phyloP scores from a whole-genome alignment of 2,329 filamentous ascomycete species.

The Penicillium sp. region DNA sequence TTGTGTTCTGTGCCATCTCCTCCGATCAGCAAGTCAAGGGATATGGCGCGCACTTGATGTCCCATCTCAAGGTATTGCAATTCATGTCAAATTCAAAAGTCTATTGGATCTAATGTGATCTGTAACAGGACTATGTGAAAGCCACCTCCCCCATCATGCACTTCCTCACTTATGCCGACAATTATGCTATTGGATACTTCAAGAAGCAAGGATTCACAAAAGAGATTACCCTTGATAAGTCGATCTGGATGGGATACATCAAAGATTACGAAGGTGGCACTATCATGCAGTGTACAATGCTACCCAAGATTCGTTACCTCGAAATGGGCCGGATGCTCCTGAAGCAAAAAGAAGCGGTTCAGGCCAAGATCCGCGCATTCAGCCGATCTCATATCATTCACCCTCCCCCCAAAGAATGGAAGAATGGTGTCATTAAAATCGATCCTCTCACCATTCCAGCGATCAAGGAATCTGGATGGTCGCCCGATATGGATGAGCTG shows the following conservation, averaged over 20 bases:
- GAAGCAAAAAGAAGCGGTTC: constrained; percentile 94
- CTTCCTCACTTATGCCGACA: constrained; percentile 97
- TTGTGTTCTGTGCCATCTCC: constrained; percentile 97
- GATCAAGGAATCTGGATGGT: constrained; percentile 92
- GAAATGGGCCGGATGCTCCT: constrained; percentile 91
- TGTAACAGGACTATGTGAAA: constrained; percentile 79
- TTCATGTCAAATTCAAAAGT: not conserved
- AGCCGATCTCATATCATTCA: constrained; percentile 88
- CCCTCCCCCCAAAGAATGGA: constrained; percentile 82
- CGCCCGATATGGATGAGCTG: constrained; percentile 95
- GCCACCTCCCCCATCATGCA: constrained; percentile 97
- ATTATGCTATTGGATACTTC: constrained; percentile 98
- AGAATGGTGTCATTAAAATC: constrained; percentile 71
- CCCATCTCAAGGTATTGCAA: constrained; percentile 75
- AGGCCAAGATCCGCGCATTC: constrained; percentile 91
- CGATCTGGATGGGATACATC: constrained; percentile 99
- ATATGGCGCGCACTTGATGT: constrained; percentile 97
- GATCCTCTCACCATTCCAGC: constrained; percentile 85
- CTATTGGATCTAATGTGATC: constrained; percentile 10
- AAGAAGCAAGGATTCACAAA: constrained; percentile 99
- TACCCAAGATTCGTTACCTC: constrained; percentile 90
- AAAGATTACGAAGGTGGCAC: constrained; percentile 99
- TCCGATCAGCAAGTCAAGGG: constrained; percentile 99
- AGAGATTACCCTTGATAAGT: constrained; percentile 88
- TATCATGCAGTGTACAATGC: constrained; percentile 99